A percentile compares a stretch with the other conserved stretches of the same genome.
phyloP scores from a whole-genome alignment of 78 protist genomes.

The Dictyostelium capitatum region DNA sequence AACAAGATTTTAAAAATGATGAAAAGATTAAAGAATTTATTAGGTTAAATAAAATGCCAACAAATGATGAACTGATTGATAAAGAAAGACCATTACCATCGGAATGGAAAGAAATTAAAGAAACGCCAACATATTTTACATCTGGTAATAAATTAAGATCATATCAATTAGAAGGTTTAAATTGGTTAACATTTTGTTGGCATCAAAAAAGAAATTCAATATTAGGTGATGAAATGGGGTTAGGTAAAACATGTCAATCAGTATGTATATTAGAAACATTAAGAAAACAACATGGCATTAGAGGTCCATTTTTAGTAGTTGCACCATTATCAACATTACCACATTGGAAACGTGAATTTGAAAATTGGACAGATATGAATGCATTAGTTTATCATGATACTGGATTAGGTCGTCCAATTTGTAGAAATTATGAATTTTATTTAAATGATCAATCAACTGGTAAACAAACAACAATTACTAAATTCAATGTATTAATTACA shows the following conservation, averaged over 20 bases:
- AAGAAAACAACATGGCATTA: slow-evolving; percentile 49
- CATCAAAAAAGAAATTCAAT: slow-evolving; percentile 62
- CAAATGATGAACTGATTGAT: slow-evolving; percentile 1
- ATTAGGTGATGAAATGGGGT: slow-evolving; percentile 96
- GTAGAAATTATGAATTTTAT: slow-evolving; percentile 86
- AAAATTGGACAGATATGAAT: slow-evolving; percentile 76
- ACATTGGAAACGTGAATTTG: slow-evolving; percentile 95
- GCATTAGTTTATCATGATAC: slow-evolving; percentile 87
- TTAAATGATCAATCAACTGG: background rate
- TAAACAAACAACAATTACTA: background rate
- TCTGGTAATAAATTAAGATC: slow-evolving; percentile 26
- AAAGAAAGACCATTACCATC: slow-evolving; percentile 58
- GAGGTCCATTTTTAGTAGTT: slow-evolving; percentile 95
- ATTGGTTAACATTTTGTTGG: slow-evolving; percentile 89
- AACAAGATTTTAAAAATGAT: slow-evolving; percentile 55
- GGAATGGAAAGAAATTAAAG: slow-evolving; percentile 53
- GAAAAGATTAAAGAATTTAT: slow-evolving; percentile 26
- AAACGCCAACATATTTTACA: slow-evolving; percentile 32
- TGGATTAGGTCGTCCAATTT: slow-evolving; percentile 54
- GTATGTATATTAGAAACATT: slow-evolving; percentile 80
- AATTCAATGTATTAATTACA: slow-evolving; percentile 93
- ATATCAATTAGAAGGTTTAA: slow-evolving; percentile 90
- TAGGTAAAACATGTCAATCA: slow-evolving; percentile 90
- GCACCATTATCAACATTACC: slow-evolving; percentile 94
- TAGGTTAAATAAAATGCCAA: slow-evolving; percentile 34